Base-by-base conservation (phyloP, 1,139 yeast genomes). In the Entelexis sorbosivorans region DNA sequence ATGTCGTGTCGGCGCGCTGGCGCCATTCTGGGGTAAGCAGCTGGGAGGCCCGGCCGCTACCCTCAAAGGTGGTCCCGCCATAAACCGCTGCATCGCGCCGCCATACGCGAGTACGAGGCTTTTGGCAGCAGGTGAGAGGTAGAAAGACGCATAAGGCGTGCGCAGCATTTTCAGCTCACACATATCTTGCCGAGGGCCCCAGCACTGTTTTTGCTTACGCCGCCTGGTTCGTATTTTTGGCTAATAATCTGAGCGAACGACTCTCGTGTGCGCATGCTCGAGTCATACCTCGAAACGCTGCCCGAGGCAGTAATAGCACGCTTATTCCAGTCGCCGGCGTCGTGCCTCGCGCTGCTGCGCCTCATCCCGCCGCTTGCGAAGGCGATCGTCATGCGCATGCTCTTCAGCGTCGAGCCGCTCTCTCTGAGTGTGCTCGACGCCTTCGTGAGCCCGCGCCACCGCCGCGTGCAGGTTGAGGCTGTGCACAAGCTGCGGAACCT, bases 341-440 rank as follows among this genome's bases (percentile, higher is more conserved):
- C 98, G 52, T 89, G 97, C 64, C 72, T 91, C 48, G 94, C 98
- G 2, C 82, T 91, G 22, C 89, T 81, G 65, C 75, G 98, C 57
- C 72, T 91, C 55, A 73, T 93, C 31, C 96, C 98, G 0, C 81
- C 91, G 17, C 69, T 91, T 62, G 95, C 96, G 28, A 89, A 91
- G 65, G 83, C 87, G 66, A 81, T 83, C 61, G 79, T 91, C 49
- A 83, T 87, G 88, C 75, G 91, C 11, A 79, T 89, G 82, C 71
- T 93, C 17, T 91, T 87, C 67, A 78, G 81, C 60, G 93, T 86
- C 52, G 77, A 78, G 48, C 86, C 93, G 1, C 75, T 84, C 11
- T 75, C 82, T 2, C 67, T 81, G 35, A 71, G 78, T 38, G 88
- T 82, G 58, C 67, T 89, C 55, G 93, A 82, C 60, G 71, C 78